Evolutionary conservation across 169 alveolate species (phyloP).

Genomic region (Babesia microti): DNA sequence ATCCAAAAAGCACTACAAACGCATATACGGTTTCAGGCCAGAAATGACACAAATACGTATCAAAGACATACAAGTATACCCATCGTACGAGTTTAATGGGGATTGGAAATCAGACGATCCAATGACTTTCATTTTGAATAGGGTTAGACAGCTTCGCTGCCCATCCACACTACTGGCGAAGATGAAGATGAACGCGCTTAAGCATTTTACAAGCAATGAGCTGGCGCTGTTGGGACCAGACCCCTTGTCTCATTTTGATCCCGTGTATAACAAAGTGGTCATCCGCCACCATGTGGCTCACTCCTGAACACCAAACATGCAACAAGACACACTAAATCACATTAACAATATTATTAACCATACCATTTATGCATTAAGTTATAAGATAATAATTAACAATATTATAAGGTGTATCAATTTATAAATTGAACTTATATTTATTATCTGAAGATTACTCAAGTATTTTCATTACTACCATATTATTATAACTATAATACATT

Average conservation of each 20-base stretch:
- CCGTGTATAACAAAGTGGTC: slow-evolving; percentile 27
- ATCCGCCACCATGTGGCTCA: too few species aligned
- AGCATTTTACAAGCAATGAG: slow-evolving; percentile 27
- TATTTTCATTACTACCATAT: too few species aligned
- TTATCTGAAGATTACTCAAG: too few species aligned
- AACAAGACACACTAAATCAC: too few species aligned
- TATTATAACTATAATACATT: too few species aligned
- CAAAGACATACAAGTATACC: slow-evolving; percentile 36
- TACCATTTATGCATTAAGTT: too few species aligned
- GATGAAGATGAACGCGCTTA: slow-evolving; percentile 30
- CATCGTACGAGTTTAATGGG: slow-evolving; percentile 3
- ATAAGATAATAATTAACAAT: too few species aligned
- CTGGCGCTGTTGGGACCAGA: slow-evolving; percentile 15
- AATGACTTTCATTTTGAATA: slow-evolving; percentile 15
- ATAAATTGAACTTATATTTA: too few species aligned
- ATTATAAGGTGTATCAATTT: too few species aligned
- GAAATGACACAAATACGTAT: slow-evolving; percentile 57
- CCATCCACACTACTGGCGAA: slow-evolving; percentile 33
- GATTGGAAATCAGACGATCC: slow-evolving; percentile 31
- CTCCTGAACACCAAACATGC: too few species aligned
- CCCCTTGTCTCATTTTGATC: slow-evolving; percentile 47
- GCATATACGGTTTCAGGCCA: slow-evolving; percentile 60
- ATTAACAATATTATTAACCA: too few species aligned
- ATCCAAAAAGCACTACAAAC: slow-evolving; percentile 64
- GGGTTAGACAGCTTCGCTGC: slow-evolving; percentile 22